phyloP scores from a whole-genome alignment of 2,329 filamentous ascomycete genomes.

The Colletotrichum echinochloae region DNA sequence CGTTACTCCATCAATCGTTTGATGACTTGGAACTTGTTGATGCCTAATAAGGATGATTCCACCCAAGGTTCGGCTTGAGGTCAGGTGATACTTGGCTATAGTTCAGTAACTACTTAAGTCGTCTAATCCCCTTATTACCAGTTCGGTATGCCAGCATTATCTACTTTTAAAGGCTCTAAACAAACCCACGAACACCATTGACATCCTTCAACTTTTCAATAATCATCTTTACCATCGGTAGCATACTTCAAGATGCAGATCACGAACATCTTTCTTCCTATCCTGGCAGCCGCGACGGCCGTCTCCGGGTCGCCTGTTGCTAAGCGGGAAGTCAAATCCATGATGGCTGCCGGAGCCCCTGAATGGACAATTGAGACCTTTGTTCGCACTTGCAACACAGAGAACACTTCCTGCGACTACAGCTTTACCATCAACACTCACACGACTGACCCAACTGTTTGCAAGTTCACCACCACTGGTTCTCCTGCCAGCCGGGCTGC shows the following conservation, averaged over 20 bases:
- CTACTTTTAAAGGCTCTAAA: background rate
- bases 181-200: background rate
- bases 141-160: too few species aligned
- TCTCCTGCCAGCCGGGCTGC: slow-evolving; percentile 53
- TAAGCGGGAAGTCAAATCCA: slow-evolving; percentile 49
- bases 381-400: slow-evolving; percentile 54
- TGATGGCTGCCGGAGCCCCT: slow-evolving; percentile 51
- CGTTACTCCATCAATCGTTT: slow-evolving; percentile 23
- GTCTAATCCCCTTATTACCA: background rate
- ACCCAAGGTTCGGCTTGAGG: background rate
- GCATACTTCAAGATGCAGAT: slow-evolving; percentile 56
- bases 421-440: slow-evolving; percentile 57
- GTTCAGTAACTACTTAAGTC: slow-evolving; percentile 17
- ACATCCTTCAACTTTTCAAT: background rate
- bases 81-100: background rate
- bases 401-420: slow-evolving; percentile 57
- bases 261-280: slow-evolving; percentile 53
- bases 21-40: background rate
- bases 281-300: slow-evolving; percentile 48
- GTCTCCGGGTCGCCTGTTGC: slow-evolving; percentile 23
- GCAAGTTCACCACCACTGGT: slow-evolving; percentile 55
- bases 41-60: background rate
- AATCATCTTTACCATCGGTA: background rate
- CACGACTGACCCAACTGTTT: slow-evolving; percentile 47
- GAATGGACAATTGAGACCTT: slow-evolving; percentile 58